A percentile compares a stretch with the other conserved stretches of the same genome.
phyloP scores from a whole-genome alignment of 140 eudicot species.

The Oenanthe javanica region DNA sequence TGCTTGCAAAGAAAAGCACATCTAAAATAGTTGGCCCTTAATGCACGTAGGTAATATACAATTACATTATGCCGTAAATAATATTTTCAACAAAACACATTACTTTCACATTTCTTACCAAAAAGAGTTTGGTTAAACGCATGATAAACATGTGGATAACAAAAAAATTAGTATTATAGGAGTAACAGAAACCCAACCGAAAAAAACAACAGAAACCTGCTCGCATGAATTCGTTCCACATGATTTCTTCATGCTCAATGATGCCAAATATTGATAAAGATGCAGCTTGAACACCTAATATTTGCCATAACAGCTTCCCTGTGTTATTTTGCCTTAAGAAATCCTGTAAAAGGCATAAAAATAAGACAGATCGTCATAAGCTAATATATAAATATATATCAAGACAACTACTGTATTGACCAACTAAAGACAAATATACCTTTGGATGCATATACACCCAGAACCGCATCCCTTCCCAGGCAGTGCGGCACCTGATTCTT shows the following conservation, averaged over 20 bases:
- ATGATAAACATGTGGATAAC: background rate
- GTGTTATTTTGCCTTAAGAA: constrained; percentile 89
- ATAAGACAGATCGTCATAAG: background rate
- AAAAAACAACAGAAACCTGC: constrained; percentile 37
- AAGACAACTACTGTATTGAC: constrained; percentile 5
- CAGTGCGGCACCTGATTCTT: constrained; percentile 39
- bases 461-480: constrained; percentile 63
- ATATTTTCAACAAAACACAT: background rate
- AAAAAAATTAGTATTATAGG: background rate
- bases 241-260: constrained; percentile 77
- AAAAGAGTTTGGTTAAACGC: background rate
- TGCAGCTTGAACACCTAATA: constrained; percentile 75
- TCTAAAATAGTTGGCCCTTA: background rate
- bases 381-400: background rate
- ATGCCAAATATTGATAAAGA: constrained; percentile 79
- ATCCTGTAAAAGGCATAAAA: constrained; percentile 40
- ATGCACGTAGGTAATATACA: background rate
- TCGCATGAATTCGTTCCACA: constrained; percentile 69
- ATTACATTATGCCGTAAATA: background rate
- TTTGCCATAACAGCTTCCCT: constrained; percentile 96
- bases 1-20: background rate
- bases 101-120: background rate
- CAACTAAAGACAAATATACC: constrained; percentile 35
- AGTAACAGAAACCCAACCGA: background rate
- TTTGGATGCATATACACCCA: constrained; percentile 99